These are phyloP conservation scores for Physcomitrium patens DNA, from an alignment of 225 moss, liverwort and hornwort genomes.

Conservation along the genomic window DNA sequence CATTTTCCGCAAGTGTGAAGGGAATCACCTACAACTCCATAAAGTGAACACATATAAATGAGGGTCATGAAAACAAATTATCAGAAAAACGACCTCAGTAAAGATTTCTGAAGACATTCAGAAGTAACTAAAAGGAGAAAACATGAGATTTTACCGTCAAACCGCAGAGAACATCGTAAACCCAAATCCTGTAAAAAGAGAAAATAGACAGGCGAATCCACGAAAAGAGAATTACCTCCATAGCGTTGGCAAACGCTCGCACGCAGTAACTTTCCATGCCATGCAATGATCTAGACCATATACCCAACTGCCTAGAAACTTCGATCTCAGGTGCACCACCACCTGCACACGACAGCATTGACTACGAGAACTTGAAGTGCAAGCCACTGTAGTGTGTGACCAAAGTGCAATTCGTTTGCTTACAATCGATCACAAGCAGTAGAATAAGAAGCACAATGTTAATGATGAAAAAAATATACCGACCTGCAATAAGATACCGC, in stretches of 20 bases:
- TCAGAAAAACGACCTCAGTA: too few species aligned
- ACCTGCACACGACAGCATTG: slow-evolving; percentile 46
- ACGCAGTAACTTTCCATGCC: slow-evolving; percentile 99
- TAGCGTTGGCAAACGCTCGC: slow-evolving; percentile 87
- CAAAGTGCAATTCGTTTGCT: not conserved
- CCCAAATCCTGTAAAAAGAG: too few species aligned
- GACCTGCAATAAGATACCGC: slow-evolving; percentile 86
- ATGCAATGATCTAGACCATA: slow-evolving; percentile 89
- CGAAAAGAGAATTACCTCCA: slow-evolving; percentile 62
- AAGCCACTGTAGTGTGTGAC: not conserved
- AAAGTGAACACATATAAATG: not conserved
- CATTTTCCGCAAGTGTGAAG: slow-evolving; percentile 92
- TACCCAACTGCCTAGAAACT: slow-evolving; percentile 89
- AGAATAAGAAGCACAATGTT: not conserved
- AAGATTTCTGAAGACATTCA: too few species aligned
- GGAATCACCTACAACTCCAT: slow-evolving; percentile 71
- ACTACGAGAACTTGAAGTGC: not conserved
- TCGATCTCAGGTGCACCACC: slow-evolving; percentile 99
- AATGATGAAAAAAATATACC: not conserved
- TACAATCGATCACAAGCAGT: not conserved
- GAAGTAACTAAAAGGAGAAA: too few species aligned
- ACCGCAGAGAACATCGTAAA: too few species aligned
- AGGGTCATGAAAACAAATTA: too few species aligned
- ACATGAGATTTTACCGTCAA: too few species aligned
- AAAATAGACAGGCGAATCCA: too few species aligned